Conservation (phyloP, 371 early-diverging fungal genomes). For the Mucor ambiguus region DNA sequence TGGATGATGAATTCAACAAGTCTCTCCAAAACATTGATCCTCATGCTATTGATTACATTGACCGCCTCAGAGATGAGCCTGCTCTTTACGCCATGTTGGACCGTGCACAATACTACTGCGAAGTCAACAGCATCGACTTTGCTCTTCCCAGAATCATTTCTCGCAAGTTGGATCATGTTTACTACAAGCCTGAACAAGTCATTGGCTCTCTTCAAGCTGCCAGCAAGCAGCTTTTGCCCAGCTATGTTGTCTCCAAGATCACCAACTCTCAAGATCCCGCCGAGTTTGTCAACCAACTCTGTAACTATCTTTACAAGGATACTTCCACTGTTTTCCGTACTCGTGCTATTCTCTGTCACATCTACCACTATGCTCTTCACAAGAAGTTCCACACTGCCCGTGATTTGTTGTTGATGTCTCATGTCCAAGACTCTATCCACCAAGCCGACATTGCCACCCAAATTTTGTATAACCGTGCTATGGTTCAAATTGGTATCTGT, state of each 20-base stretch:
- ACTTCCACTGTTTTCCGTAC: conserved; percentile 84
- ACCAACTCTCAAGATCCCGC: conserved; percentile 55
- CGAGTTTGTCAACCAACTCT: conserved; percentile 77
- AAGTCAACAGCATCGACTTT: conserved; percentile 59
- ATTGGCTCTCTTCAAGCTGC: conserved; percentile 52
- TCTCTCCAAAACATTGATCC: conserved; percentile 95
- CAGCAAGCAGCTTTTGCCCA: conserved; percentile 41
- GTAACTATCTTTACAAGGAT: conserved; percentile 89
- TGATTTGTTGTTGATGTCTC: conserved; percentile 97
- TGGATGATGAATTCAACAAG: conserved; percentile 97
- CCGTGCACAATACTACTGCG: conserved; percentile 84
- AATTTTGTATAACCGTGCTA: conserved; percentile 94
- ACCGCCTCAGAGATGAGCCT: conserved; percentile 90
- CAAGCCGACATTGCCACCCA: conserved; percentile 93
- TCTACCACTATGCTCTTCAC: conserved; percentile 95
- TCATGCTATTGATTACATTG: conserved; percentile 94
- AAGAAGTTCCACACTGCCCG: conserved; percentile 91
- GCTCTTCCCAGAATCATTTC: conserved; percentile 75
- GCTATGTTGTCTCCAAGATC: conserved; percentile 41
- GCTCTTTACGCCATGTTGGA: conserved; percentile 86
- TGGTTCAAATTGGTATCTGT: conserved; percentile 95
- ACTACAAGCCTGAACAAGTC: conserved; percentile 83
- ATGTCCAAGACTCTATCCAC: conserved; percentile 92
- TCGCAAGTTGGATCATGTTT: conserved; percentile 93
- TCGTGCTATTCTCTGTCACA: conserved; percentile 96